Conservation (phyloP, 2,329 filamentous ascomycete species). For the Botrytis aclada region DNA sequence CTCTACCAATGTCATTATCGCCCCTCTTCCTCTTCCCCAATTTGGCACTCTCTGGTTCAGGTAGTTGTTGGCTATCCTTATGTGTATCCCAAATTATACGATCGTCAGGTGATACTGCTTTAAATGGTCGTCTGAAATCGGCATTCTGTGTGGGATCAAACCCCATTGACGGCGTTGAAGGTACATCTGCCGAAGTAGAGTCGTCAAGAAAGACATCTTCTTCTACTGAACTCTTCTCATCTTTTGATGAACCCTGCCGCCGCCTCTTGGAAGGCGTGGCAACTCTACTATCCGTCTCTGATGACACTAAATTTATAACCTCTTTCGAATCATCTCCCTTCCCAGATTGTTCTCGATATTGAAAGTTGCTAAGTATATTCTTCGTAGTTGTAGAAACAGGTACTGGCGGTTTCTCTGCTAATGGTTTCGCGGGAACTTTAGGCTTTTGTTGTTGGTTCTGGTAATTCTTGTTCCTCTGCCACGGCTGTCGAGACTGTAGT, state of each 20-base stretch:
- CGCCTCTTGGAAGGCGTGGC: constrained; percentile 13
- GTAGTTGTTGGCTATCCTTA: constrained; percentile 42
- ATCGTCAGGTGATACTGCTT: constrained; percentile 57
- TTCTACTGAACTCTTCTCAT: background rate
- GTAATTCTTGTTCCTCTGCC: constrained; percentile 36
- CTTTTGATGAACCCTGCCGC: background rate
- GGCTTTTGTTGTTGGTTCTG: constrained; percentile 24
- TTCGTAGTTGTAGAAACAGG: constrained; percentile 54
- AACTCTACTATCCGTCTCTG: constrained; percentile 32
- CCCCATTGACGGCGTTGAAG: constrained; percentile 51
- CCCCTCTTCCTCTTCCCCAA: constrained; percentile 19
- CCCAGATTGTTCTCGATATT: constrained; percentile 44
- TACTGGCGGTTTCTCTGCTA: constrained; percentile 33
- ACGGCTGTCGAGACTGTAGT: constrained; percentile 30
- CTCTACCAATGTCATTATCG: constrained; percentile 39
- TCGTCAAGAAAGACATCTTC: background rate
- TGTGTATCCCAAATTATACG: constrained; percentile 58
- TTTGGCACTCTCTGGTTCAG: constrained; percentile 47
- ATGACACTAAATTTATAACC: constrained; percentile 26
- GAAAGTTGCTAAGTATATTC: constrained; percentile 57
- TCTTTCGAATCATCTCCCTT: constrained; percentile 30
- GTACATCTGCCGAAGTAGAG: constrained; percentile 20
- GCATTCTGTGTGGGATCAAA: constrained; percentile 38
- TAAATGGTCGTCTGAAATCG: constrained; percentile 39
- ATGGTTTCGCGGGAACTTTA: constrained; percentile 27